phyloP scores from a whole-genome alignment of 2,329 filamentous ascomycete species.

The Didymella keratinophila region DNA sequence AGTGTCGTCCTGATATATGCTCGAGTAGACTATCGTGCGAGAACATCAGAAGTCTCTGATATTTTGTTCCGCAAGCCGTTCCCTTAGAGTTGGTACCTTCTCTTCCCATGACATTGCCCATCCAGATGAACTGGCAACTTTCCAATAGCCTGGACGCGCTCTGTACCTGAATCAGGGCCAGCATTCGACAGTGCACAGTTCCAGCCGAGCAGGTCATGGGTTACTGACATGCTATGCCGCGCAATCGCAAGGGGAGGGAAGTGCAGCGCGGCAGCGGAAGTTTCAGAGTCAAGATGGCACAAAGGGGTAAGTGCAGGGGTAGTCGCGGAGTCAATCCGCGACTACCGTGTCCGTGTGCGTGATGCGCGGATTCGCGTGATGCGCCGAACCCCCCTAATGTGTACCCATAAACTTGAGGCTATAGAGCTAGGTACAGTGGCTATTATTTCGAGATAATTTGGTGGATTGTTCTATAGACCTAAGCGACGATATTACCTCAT shows the following conservation, averaged over 20 bases:
- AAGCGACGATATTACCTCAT: no score
- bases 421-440: no score
- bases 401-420: no score
- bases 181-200: neutral
- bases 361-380: no score
- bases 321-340: neutral
- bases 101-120: neutral
- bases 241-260: neutral
- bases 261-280: neutral
- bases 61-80: neutral
- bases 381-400: no score
- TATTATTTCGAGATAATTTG: no score
- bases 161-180: neutral
- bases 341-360: no score
- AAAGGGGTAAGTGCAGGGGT: neutral
- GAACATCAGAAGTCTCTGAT: neutral
- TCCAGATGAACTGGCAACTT: neutral
- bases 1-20: slow-evolving; percentile 1
- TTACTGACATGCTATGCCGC: neutral
- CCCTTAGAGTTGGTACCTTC: neutral
- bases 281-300: neutral
- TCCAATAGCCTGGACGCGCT: neutral
- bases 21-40: neutral
- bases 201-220: slow-evolving; percentile 1
- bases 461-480: no score